Conservation (phyloP, 441 rosid species). For the Macaranga tanarius region DNA sequence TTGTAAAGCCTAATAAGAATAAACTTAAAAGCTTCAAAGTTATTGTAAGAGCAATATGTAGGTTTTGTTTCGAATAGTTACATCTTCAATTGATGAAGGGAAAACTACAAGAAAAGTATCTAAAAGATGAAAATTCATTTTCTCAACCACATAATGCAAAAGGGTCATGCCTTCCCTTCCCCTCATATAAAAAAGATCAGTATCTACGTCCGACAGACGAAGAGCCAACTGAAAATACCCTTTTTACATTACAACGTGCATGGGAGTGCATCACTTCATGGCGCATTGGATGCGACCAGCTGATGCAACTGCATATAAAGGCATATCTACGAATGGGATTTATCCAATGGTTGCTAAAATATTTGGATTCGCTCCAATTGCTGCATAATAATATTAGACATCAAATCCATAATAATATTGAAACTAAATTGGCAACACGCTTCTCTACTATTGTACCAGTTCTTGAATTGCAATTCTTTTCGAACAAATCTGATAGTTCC, state of each 20-base stretch:
- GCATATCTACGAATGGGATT: slow-evolving; percentile 28
- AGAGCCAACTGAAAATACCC: background rate
- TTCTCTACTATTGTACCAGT: no score
- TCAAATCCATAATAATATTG: no score
- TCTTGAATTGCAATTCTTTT: no score
- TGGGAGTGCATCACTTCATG: slow-evolving; percentile 30
- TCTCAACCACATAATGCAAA: slow-evolving; percentile 27
- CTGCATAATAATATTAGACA: no score
- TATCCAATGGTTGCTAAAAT: slow-evolving; percentile 23
- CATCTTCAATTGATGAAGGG: slow-evolving; percentile 29
- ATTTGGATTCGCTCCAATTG: slow-evolving; percentile 23
- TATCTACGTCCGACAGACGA: slow-evolving; percentile 14
- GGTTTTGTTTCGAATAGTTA: slow-evolving; percentile 27
- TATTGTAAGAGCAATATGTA: slow-evolving; percentile 22
- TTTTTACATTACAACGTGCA: slow-evolving; percentile 14
- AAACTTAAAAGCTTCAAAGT: background rate
- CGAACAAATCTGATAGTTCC: no score
- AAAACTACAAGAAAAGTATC: slow-evolving; percentile 26
- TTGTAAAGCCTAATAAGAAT: background rate
- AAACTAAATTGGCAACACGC: no score
- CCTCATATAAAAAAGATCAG: slow-evolving; percentile 25
- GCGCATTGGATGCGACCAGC: slow-evolving; percentile 30
- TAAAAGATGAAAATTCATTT: slow-evolving; percentile 24
- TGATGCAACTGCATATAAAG: slow-evolving; percentile 33
- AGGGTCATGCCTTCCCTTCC: slow-evolving; percentile 40